Conservation (phyloP, 192 early-diverging fungal species). For the Coemansia guatemalensis region DNA sequence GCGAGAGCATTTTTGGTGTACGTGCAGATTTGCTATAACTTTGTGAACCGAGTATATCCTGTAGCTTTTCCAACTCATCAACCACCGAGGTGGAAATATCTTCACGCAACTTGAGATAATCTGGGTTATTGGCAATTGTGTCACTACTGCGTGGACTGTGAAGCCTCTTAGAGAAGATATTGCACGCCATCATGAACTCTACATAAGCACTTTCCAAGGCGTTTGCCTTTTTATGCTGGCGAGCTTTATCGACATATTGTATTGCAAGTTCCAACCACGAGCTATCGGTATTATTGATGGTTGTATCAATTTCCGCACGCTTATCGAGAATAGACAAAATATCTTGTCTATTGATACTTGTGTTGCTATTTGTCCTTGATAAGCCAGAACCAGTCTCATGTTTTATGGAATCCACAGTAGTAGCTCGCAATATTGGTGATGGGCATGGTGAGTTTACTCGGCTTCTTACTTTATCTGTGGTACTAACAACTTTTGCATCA, state of each 20-base stretch:
- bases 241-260: slow-evolving; percentile 31
- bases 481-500: too few species aligned
- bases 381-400: too few species aligned
- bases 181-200: slow-evolving; percentile 41
- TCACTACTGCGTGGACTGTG: slow-evolving; percentile 44
- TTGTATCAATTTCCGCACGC: slow-evolving; percentile 24
- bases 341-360: neutral
- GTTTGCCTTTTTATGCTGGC: slow-evolving; percentile 6
- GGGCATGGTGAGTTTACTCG: too few species aligned
- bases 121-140: slow-evolving; percentile 37
- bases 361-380: too few species aligned
- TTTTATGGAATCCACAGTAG: too few species aligned
- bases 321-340: slow-evolving; percentile 30
- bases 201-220: slow-evolving; percentile 44
- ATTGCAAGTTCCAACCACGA: slow-evolving; percentile 33
- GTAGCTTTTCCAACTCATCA: slow-evolving; percentile 26
- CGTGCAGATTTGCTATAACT: too few species aligned
- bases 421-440: too few species aligned
- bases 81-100: slow-evolving; percentile 27
- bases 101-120: slow-evolving; percentile 47
- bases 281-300: slow-evolving; percentile 19
- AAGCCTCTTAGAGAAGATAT: slow-evolving; percentile 56
- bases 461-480: too few species aligned
- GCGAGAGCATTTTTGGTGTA: too few species aligned
- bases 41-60: slow-evolving; percentile 4